These are phyloP conservation scores for Collybiopsis confluens DNA, from an alignment of 768 basidiomycete genomes.

Conservation along the genomic window DNA sequence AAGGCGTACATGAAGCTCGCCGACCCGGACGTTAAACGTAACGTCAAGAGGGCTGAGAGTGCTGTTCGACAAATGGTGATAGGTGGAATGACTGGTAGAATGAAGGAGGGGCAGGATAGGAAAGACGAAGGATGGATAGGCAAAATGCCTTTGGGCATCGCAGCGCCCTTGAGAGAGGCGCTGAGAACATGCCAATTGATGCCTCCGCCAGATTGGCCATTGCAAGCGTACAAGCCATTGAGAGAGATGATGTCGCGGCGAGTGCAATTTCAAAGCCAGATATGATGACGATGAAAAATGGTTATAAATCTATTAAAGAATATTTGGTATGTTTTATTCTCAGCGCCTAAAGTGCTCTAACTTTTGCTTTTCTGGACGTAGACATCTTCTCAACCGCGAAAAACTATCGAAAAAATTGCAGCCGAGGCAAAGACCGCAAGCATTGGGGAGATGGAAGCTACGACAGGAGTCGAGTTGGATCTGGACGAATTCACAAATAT, in stretches of 20 bases:
- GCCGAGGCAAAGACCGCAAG: constrained; percentile 46
- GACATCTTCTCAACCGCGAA: constrained; percentile 47
- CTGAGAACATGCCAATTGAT: constrained; percentile 78
- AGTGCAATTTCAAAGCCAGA: constrained; percentile 47
- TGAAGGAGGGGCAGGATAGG: too few relatives aligned
- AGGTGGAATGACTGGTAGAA: constrained; percentile 29
- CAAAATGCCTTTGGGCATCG: constrained; percentile 62
- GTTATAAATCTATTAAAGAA: constrained; percentile 55
- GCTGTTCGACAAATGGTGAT: constrained; percentile 55
- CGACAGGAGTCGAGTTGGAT: constrained; percentile 71
- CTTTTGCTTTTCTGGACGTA: constrained; percentile 21
- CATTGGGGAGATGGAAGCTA: constrained; percentile 49
- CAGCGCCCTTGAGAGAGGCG: constrained; percentile 80
- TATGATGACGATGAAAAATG: constrained; percentile 37
- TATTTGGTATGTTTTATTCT: constrained; percentile 41
- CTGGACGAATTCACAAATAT: constrained; percentile 74
- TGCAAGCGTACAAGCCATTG: constrained; percentile 65
- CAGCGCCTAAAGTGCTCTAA: background rate
- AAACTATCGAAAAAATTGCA: constrained; percentile 48
- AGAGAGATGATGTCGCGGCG: constrained; percentile 71
- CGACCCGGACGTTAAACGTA: constrained; percentile 44
- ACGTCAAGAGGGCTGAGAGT: constrained; percentile 63
- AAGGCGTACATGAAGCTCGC: constrained; percentile 56
- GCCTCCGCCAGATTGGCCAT: constrained; percentile 71
- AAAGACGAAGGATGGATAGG: constrained; percentile 39